Evolutionary conservation across 345 rosid genomes (phyloP), one percentile per base, ranked within the genome.

Genomic region (Linum trigynum): DNA sequence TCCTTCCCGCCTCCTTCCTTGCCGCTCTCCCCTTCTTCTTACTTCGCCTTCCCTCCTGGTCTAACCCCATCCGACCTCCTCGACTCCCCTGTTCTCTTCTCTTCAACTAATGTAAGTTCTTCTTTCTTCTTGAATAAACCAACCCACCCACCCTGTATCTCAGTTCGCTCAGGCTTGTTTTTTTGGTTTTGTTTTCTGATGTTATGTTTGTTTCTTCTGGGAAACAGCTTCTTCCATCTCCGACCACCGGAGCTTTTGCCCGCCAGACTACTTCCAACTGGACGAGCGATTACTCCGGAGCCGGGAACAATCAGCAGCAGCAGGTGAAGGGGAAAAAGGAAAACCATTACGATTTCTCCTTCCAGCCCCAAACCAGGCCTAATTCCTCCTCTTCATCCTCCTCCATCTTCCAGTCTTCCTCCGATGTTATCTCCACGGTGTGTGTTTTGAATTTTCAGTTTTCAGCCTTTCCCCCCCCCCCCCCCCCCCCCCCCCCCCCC

Each of bases 1-100:
- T 66, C 78, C 17, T 74, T 61, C 51, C 55, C 69, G 4, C 94
- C 94, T 3, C 92, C 92, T 67, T 84, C 95, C 37, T 77, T 90
- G 5, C 99, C 95, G 58, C 72, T 86, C 56, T 89, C 92, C 42
- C 95, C 82, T 65, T 80, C 96, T 73, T 73, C 89, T 67, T 89
- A 64, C 86, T 92, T 92, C 69, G 71, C 95, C 67, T 84, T 85
- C 66, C 95, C 96, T 65, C 79, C 91, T 32, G 95, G 82, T 72
- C 74, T 87, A 59, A 87, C 89, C 85, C 95, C 87, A 0, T 60
- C 87, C 65, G 77, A 80, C 78, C 90, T 88, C 38, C 62, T 90
- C 64, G 97, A 94, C 57, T 90, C 97, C 63, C 97, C 99, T 65
- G 95, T 90, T 63, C 76, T 94, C 48, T 72, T 88, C 43, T 81